Evolutionary conservation across 2,329 filamentous ascomycete genomes (phyloP), one percentile per base, ranked within the genome.

Genomic region (Pyricularia grisea): DNA sequence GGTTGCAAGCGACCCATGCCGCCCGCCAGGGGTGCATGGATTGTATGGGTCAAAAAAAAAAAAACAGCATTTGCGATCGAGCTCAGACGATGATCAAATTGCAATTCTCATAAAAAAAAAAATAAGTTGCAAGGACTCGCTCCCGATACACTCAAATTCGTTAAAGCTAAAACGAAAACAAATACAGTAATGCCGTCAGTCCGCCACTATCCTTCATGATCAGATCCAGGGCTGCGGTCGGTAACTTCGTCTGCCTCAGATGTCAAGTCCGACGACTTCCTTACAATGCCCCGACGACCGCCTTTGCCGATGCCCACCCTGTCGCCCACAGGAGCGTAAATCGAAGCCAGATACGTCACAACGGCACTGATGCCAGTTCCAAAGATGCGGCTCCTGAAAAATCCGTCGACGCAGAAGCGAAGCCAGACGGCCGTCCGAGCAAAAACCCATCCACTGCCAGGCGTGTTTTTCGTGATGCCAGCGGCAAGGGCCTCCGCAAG

Each of bases 181-280:
- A 63, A 20, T 12, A 63, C 25, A 27, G 60, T 63, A 63, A 63
- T 63, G 60, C 27, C 25, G 5, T 23, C 60, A 63, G 25, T 27
- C 27, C 25, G 60, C 60, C 60, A 28, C 17, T 42, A 11, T 50
- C 25, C 60, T 61, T 61, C 33, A 68, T 68, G 67, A 68, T 68
- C 14, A 33, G 60, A 65, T 61, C 50, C 30, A 63, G 67, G 28
- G 55, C 55, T 7, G 55, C 58, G 4, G 67, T 58, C n/a, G 67
- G 68, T 66, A 67, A 70, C 68, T 66, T 70, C 68, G 67, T 69
- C 60, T 72, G 71, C 69, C 66, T 70, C 36, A 68, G 69, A 50
- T 72, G 69, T 67, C 67, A 69, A 50, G 33, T 68, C 4, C 68
- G 68, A n/a, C 69, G 61, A 30, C 60, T 66, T 7, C 66, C 11